Base-by-base conservation (phyloP, 2,329 filamentous ascomycete genomes). In the Aspergillus arachidicola region DNA sequence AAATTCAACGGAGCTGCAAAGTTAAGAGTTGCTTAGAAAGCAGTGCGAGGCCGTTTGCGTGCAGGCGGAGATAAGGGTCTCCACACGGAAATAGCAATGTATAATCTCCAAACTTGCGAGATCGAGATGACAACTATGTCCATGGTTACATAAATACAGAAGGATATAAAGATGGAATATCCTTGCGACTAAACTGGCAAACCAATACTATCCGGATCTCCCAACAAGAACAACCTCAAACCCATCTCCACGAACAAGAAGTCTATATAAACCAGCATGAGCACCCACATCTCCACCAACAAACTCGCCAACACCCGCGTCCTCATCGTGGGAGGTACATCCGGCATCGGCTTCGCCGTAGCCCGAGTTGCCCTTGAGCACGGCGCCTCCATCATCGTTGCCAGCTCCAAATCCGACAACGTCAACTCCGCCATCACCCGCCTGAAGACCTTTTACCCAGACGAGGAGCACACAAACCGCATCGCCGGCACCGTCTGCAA, bases 291-390 rank as follows among this genome's bases (percentile, higher is more conserved):
- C 66, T 74, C 70, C 32, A 68, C 63, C 21, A 76, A 76, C 68
- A 85, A 84, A 71, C 82, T 86, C 36, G 65, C 74, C 21, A 74
- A 72, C 66, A 72, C 76, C 32, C 80, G 79, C 38, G 74, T 86
- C 60, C 78, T 87, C 59, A 73, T 87, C 65, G 76, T 86, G 28
- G 85, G 85, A 23, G 84, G 83, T 45, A 82, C 81, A 50, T 78
- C 79, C 51, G 85, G 85, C 59, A 81, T 87, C 46, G 85, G 85
- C 45, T 85, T 80, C 69, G 75, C 72, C 62, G 80, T 83, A 10
- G 84, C 84, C 59, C 81, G 85, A 79, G 82, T 81, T 4, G 74
- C 75, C 51, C 70, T 86, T 58, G 84, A 85, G 65, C 74, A 81
- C 65, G 82, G 81, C 66, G 81, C 81, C 59, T 73, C 73, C 34